Base-by-base conservation (phyloP, 306 rosid genomes). In the Macrotyloma uniflorum region DNA sequence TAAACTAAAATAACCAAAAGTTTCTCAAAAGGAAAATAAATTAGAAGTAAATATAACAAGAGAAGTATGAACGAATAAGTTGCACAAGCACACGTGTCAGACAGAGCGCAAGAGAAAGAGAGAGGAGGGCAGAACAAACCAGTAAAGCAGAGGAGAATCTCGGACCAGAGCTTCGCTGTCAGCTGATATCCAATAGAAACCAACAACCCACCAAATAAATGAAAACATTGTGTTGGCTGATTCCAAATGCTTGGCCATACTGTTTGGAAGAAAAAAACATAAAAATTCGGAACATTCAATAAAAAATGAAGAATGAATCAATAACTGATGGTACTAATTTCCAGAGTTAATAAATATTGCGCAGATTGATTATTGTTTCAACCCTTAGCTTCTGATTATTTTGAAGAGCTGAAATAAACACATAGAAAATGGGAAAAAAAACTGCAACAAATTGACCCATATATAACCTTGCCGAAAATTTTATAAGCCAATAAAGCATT, bases 181-280 rank as follows among this genome's bases (percentile, higher is more conserved):
- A 0, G 96, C 89, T 61, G 99, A 95, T 33, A 93, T 90, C 99
- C 99, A 95, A 80, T 91, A 95, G 84, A 95, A 95, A 67, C 99
- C 99, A 51, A 95, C 82, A 70, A 95, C 93, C 99, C 99, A 93
- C 99, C 99, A 95, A 83, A 93, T 86, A 79, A 95, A 95, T 24
- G 99, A 95, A 80, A 95, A 95, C 97, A 93, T 88, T 51, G 99
- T 93, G 85, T 91, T 95, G 82, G 98, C 98, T 67, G 97, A 93
- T 86, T 95, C 97, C 63, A 95, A 86, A 86, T 93, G 97, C 87
- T 95, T 95, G 13, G 96, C 88, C 59, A 88, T 83, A 77, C 98
- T 93, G 54, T 83, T 82, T 22, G 42, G 46, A 47, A 1, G 51
- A 23, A 19, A 47, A 36, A 30, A 47, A 66, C 50, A 65, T 72